Percentiles rank a stretch among this genome's conserved stretches.
Evolutionary conservation across 2,329 filamentous ascomycete species (phyloP).

Genomic region (Claviceps spartinae): DNA sequence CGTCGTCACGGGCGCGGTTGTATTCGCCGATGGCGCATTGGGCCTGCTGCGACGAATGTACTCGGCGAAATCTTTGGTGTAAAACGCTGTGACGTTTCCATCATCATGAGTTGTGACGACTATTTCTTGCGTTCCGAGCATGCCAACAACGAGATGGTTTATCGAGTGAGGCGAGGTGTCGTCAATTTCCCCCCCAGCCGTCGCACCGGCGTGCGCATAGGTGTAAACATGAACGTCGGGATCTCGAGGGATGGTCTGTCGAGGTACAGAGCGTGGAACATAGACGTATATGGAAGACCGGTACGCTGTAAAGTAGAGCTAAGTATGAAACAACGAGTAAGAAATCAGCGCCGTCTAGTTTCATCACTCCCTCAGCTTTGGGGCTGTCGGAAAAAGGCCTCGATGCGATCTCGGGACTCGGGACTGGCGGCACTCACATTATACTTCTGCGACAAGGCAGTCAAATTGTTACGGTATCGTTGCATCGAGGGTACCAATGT

Average conservation of each 20-base stretch:
- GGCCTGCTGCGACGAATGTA: conserved; percentile 22
- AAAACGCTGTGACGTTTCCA: conserved; percentile 61
- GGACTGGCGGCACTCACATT: conserved; percentile 26
- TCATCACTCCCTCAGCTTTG: too few species aligned
- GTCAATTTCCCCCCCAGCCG: conserved; percentile 41
- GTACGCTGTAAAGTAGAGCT: conserved; percentile 51
- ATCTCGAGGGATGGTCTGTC: conserved; percentile 32
- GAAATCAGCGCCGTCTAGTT: conserved; percentile 1
- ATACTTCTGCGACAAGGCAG: conserved; percentile 41
- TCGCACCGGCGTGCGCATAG: conserved; percentile 24
- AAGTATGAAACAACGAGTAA: neutral
- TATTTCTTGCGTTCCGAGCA: conserved; percentile 57
- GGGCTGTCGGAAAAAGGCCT: too few species aligned
- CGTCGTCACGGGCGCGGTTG: neutral
- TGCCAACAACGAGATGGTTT: conserved; percentile 56
- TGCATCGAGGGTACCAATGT: conserved; percentile 21
- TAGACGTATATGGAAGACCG: conserved; percentile 44
- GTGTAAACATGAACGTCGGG: conserved; percentile 39
- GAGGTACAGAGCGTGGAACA: conserved; percentile 30
- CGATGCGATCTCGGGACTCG: too few species aligned
- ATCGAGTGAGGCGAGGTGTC: conserved; percentile 41
- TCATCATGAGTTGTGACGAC: conserved; percentile 57
- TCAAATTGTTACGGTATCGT: conserved; percentile 39
- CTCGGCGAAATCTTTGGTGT: conserved; percentile 39
- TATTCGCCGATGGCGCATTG: neutral